These are phyloP conservation scores for Decorospora gaudefroyi DNA, from an alignment of 2,329 filamentous ascomycete genomes.

Conservation along the genomic window DNA sequence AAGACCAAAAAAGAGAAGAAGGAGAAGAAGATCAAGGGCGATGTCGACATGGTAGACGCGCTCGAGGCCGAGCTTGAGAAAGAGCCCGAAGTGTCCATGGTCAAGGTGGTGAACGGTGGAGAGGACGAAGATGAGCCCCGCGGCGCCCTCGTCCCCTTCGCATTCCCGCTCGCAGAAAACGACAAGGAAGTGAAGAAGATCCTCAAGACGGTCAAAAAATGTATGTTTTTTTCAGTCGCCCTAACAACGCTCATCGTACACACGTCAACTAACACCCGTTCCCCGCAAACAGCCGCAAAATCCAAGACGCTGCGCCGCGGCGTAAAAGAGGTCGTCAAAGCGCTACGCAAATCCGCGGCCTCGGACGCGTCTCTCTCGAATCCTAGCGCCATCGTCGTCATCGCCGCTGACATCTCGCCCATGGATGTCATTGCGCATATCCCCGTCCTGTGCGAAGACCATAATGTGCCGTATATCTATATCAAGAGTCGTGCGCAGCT, in stretches of 20 bases:
- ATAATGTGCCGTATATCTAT: conserved; percentile 96
- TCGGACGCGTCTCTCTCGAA: conserved; percentile 62
- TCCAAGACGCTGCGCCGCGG: conserved; percentile 95
- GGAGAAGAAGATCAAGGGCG: conserved; percentile 69
- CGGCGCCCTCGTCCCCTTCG: conserved; percentile 76
- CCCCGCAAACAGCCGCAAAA: conserved; percentile 74
- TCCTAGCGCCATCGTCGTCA: conserved; percentile 77
- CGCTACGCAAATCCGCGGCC: conserved; percentile 85
- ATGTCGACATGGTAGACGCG: conserved; percentile 60
- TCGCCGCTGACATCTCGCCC: conserved; percentile 95
- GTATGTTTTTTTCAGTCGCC: conserved; percentile 52
- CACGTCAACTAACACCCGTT: conserved; percentile 1
- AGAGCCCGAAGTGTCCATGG: conserved; percentile 59
- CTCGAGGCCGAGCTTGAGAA: conserved; percentile 63
- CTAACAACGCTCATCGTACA: too few species aligned
- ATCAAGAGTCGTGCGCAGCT: conserved; percentile 90
- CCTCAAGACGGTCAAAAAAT: conserved; percentile 67
- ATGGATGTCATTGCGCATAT: conserved; percentile 99
- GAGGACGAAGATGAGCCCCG: conserved; percentile 52
- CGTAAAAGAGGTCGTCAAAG: conserved; percentile 98
- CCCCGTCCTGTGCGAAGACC: conserved; percentile 96
- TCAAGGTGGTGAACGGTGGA: conserved; percentile 47
- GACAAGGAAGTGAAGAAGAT: conserved; percentile 72
- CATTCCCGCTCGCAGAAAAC: conserved; percentile 74
- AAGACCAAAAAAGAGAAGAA: conserved; percentile 63